Base-by-base conservation (phyloP, 768 basidiomycete genomes). In the Hygrocybe coccinea region DNA sequence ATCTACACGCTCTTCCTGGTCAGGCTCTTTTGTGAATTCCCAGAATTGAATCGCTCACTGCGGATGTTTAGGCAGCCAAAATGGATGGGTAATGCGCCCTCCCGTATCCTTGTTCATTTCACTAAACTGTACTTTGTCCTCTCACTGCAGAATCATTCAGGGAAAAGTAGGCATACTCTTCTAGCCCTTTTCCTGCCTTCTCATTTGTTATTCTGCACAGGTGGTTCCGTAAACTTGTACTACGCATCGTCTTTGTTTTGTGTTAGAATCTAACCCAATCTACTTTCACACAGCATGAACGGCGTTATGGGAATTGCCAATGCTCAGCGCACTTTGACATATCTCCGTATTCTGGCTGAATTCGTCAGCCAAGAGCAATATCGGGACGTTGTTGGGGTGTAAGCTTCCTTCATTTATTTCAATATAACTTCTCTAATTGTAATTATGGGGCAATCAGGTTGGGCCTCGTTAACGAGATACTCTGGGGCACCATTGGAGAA, bases 271-370 rank as follows among this genome's bases (percentile, higher is more conserved):
- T 50, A 54, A 56, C 44, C 22, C 11, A 22, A 47, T 38, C 35
- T 53, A 49, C 58, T 56, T 62, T 62, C 37, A 45, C 47, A 41
- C 55, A 76, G 74, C 64, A 72, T 91, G 60, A 79, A 84, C 61
- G 89, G 89, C 54, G 83, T 87, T 51, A 95, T 95, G 93, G 92
- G 92, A 41, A 74, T 89, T 37, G 87, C 90, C 45, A 95, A 97
- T 61, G 91, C 89, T 9, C 87, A 95, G 63, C 82, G 94, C 29
- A 81, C 88, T 15, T 76, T 95, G 55, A 85, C 87, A 61, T 87
- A 89, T 66, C 84, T 94, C 63, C 82, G 90, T 29, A 84, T 86
- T 59, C 66, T 91, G 56, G 82, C 85, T 54, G 89, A 91, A 71
- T 95, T 95, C 74, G 87, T 95, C 68, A 83, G 81, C 51, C 89